Evolutionary conservation across 2,329 filamentous ascomycete genomes (phyloP), one percentile per base, ranked within the genome.

Genomic region (Neonectria ditissima): DNA sequence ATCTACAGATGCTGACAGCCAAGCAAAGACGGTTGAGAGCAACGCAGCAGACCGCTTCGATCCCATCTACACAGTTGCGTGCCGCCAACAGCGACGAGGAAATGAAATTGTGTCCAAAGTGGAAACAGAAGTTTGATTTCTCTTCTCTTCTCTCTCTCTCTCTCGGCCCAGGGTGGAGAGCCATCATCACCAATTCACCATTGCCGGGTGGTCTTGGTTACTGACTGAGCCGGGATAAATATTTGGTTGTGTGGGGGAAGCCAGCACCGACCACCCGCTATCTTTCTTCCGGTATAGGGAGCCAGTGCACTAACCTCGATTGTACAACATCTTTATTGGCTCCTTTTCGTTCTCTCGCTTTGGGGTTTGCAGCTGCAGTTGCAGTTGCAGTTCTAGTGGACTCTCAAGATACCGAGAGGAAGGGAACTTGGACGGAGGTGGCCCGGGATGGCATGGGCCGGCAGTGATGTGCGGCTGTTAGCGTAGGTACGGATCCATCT

Each of bases 131-230:
- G 24, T 45, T 48, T 51, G 26, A 37, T 61, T 60, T 60, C 43
- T 52, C 56, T 62, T 56, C 30, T n/a, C n/a, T n/a, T n/a, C n/a
- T n/a, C n/a, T n/a, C n/a, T n/a, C n/a, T n/a, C n/a, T 47, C 56
- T 39, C 53, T 51, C 47, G 20, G 20, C 47, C 30, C 30, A 56
- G 45, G 43, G 59, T 52, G 59, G 59, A 61, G 58, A 22, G 45
- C 18, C 47, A 62, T 20, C 47, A 62, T 62, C 53, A 57, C 44
- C 58, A 61, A 20, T 20, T 62, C 45, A 56, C 34, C 58, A 61
- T 28, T 53, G 20, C 44, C 28, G 47, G 47, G 28, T 32, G 16
- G 14, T n/a, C 24, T 26, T 4, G 24, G 24, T 6, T n/a, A n/a
- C 24, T 26, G 24, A 4, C 24, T 26, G n/a, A 18, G 47, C 47